A percentile compares a stretch with the other conserved stretches of the same genome.
Conservation (phyloP, 495 filamentous ascomycete species). For the Penicillium angulare region DNA sequence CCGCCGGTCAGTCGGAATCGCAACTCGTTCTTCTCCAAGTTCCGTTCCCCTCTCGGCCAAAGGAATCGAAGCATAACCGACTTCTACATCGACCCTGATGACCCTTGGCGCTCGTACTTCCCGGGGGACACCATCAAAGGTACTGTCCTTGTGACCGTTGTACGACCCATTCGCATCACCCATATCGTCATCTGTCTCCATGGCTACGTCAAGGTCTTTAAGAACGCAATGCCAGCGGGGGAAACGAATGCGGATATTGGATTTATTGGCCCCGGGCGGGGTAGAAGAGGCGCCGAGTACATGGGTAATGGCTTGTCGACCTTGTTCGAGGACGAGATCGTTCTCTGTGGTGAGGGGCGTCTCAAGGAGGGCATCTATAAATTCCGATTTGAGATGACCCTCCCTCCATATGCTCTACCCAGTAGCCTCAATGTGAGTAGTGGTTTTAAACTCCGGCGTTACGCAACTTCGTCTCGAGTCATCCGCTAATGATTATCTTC, state of each 20-base stretch:
- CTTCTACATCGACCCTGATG: constrained; percentile 71
- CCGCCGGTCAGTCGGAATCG: constrained; percentile 46
- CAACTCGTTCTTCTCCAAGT: constrained; percentile 54
- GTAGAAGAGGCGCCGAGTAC: constrained; percentile 62
- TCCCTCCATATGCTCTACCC: constrained; percentile 76
- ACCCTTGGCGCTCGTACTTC: constrained; percentile 84
- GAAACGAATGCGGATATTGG: constrained; percentile 52
- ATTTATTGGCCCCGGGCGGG: constrained; percentile 51
- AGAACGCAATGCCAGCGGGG: constrained; percentile 63
- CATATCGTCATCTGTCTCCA: constrained; percentile 86
- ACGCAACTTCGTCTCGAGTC: neutral
- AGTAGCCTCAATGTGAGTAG: constrained; percentile 87
- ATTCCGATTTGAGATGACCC: constrained; percentile 85
- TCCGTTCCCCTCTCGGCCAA: constrained; percentile 60
- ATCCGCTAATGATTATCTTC: too few relatives aligned
- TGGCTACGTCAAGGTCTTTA: constrained; percentile 86
- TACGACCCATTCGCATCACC: constrained; percentile 81
- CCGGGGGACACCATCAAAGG: constrained; percentile 67
- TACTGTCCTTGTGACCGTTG: constrained; percentile 74
- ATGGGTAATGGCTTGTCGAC: constrained; percentile 79
- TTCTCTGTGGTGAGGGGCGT: constrained; percentile 86
- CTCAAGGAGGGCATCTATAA: constrained; percentile 83
- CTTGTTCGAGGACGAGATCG: constrained; percentile 86
- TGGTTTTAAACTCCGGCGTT: neutral
- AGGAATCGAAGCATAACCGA: constrained; percentile 74